Conservation (phyloP, 2,329 filamentous ascomycete species). For the Aspergillus pseudotamarii region DNA sequence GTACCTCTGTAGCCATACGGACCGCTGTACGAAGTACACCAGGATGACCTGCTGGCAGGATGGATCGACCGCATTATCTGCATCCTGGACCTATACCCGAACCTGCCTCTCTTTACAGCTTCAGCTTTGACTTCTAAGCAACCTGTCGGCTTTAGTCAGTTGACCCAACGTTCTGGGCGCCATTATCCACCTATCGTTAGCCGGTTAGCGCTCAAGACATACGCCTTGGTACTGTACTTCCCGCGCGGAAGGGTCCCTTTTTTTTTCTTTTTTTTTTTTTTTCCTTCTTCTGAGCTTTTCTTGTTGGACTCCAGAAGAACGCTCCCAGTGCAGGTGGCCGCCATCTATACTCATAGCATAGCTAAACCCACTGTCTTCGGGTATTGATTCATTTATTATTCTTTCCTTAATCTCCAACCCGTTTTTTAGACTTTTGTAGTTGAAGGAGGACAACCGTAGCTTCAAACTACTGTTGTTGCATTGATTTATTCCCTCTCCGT, state of each 20-base stretch:
- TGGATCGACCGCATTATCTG: constrained; percentile 26
- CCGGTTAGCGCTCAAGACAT: constrained; percentile 18
- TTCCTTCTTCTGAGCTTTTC: neutral
- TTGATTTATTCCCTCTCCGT: constrained; percentile 20
- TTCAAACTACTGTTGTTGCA: constrained; percentile 25
- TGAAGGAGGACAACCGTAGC: constrained; percentile 27
- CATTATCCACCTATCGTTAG: constrained; percentile 24
- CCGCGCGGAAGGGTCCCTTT: neutral
- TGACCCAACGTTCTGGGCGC: constrained; percentile 27
- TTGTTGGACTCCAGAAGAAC: constrained; percentile 6
- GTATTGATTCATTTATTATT: neutral
- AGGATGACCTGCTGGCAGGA: constrained; percentile 17
- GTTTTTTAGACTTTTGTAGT: constrained; percentile 10
- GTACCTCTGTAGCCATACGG: constrained; percentile 14
- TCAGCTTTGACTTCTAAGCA: constrained; percentile 16
- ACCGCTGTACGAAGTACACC: constrained; percentile 14
- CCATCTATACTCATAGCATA: constrained; percentile 11
- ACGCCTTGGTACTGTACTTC: constrained; percentile 14
- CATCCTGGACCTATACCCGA: constrained; percentile 22
- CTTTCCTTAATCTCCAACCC: neutral
- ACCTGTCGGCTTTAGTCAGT: constrained; percentile 20
- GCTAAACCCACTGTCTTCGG: constrained; percentile 1
- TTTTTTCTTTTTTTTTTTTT: no score
- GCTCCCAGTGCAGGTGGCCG: neutral
- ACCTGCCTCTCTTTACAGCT: constrained; percentile 15